These are phyloP conservation scores for Pochonia chlamydosporia DNA, from an alignment of 2,329 filamentous ascomycete species.

Conservation along the genomic window DNA sequence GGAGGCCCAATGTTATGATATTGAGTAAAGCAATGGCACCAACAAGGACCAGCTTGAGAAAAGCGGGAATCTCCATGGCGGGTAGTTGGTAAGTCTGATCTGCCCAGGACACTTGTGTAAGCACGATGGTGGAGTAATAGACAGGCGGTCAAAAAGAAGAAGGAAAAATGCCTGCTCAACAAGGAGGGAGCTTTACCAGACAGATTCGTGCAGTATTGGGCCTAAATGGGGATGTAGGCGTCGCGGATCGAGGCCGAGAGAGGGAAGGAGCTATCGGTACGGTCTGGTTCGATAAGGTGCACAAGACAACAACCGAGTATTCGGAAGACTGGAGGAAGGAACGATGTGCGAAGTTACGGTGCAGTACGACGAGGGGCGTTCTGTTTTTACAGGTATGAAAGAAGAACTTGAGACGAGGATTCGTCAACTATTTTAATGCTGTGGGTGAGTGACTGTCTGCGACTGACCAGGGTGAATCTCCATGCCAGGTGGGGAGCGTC, in stretches of 20 bases:
- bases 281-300: too few species aligned
- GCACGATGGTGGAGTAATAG: not conserved
- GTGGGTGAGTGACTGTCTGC: not conserved
- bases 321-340: not conserved
- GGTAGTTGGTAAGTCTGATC: too few species aligned
- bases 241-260: too few species aligned
- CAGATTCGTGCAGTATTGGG: too few species aligned
- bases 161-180: too few species aligned
- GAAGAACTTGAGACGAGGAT: not conserved
- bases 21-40: conserved; percentile 8
- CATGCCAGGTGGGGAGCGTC: not conserved
- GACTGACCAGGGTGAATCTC: not conserved
- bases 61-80: conserved; percentile 8
- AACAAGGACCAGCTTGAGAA: conserved; percentile 6
- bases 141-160: not conserved
- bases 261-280: not conserved
- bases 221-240: too few species aligned
- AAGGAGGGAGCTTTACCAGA: too few species aligned
- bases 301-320: not conserved
- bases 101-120: too few species aligned
- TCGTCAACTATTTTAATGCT: not conserved
- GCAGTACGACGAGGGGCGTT: not conserved
- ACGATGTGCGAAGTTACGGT: not conserved
- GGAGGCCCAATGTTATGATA: conserved; percentile 8
- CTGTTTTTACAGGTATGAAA: too few species aligned